Base-by-base conservation (phyloP, 805 yeast species). In the Kodamaea leandrae region DNA sequence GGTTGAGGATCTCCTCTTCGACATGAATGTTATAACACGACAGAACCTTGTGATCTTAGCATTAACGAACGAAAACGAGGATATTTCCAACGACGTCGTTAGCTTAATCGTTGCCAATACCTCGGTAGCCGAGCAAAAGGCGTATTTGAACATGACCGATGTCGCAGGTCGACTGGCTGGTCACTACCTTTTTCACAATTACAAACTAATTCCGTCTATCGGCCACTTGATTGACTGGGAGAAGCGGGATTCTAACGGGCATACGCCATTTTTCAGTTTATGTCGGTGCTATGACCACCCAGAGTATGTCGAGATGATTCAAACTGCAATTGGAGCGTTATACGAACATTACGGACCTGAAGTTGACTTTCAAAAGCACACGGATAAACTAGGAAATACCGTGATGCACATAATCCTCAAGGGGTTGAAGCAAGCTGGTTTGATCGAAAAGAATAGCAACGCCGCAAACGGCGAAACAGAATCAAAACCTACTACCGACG, bases 251-350 rank as follows among this genome's bases (percentile, higher is more conserved):
- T 47, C 52, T 9, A 78, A 75, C 44, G 78, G 82, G 0, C 86
- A 85, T 50, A 86, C 97, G 0, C 95, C 97, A 0, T 63, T 91
- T 7, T 78, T 84, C 59, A 74, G 87, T 2, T 61, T 86, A 2
- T 80, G 87, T 48, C 64, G 96, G 41, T 79, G 89, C 48, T 90
- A 90, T 60, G 96, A 89, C 57, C 89, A 85, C 48, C 64, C 76
- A 0, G 60, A 78, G 24, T 90, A 89, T 57, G 55, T 66, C 2
- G 53, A 54, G 3, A 54, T 86, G 50, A 61, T 86, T 4, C 36
- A 49, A 13, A 59, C 54, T 9, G 77, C 80, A 0, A 71, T 83
- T 39, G 47, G 54, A 1, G 62, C 71, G 12, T 78, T 76, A 0
- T 56, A 54, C 37, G 47, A 53, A 2, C 48, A 55, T 17, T 77